Percentiles rank a stretch among this genome's conserved stretches.
Evolutionary conservation across 1,284 basidiomycete genomes (phyloP).

Genomic region (Takashimella koratensis): DNA sequence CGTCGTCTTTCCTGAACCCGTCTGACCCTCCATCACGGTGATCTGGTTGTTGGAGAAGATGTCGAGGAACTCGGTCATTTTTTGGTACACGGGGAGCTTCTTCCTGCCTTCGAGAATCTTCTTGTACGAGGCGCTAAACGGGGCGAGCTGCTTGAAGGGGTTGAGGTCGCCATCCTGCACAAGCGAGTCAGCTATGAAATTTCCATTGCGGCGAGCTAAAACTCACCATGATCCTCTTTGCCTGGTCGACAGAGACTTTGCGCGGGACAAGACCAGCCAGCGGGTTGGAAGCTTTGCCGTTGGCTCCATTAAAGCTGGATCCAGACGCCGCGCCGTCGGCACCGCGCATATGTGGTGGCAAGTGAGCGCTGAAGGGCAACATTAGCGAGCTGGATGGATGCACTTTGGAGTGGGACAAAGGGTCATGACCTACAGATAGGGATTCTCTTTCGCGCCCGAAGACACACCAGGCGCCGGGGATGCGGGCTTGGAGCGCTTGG

Average conservation of each 20-base stretch:
- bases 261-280: conserved; percentile 74
- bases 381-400: neutral
- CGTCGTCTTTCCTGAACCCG: conserved; percentile 96
- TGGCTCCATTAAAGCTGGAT: conserved; percentile 9
- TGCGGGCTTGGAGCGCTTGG: conserved; percentile 38
- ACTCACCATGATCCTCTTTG: conserved; percentile 66
- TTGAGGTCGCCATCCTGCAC: conserved; percentile 74
- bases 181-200: neutral
- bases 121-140: conserved; percentile 74
- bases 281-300: conserved; percentile 50
- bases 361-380: conserved; percentile 26
- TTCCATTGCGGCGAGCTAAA: no score
- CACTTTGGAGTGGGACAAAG: neutral
- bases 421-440: conserved; percentile 31
- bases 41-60: conserved; percentile 84
- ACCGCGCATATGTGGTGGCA: conserved; percentile 11
- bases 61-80: conserved; percentile 88
- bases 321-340: conserved; percentile 11
- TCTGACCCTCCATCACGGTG: conserved; percentile 95
- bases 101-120: conserved; percentile 81
- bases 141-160: conserved; percentile 73
- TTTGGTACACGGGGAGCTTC: conserved; percentile 84
- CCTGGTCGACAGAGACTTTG: conserved; percentile 68
- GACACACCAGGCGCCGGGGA: conserved; percentile 20
- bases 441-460: conserved; percentile 33